Conservation (phyloP, 257 asterid genomes). For the Solanum infundibuliforme region DNA sequence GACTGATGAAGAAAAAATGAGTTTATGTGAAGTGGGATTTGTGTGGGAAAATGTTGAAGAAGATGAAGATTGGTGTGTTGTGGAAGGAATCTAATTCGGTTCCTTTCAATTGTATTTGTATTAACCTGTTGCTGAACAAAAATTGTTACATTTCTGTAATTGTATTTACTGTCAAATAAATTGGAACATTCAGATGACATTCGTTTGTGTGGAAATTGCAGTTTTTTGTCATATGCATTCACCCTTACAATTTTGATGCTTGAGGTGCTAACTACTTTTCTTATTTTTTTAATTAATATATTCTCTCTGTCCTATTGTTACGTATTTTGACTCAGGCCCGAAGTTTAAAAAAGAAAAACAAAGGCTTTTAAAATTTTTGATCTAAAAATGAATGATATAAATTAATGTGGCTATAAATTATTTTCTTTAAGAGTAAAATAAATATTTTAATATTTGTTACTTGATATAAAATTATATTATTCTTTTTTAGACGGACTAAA, state of each 20-base stretch:
- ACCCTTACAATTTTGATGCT: not conserved
- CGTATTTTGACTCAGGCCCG: no score
- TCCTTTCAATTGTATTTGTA: not conserved
- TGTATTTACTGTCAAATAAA: not conserved
- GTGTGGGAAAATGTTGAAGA: slow-evolving; percentile 31
- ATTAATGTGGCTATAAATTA: no score
- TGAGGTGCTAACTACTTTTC: not conserved
- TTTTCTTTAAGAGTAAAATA: no score
- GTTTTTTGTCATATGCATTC: not conserved
- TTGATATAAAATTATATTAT: no score
- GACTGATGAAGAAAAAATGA: slow-evolving; percentile 16
- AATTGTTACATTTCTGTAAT: not conserved
- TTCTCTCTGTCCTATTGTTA: no score
- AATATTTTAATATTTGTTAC: no score
- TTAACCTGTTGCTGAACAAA: not conserved
- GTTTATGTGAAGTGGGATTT: slow-evolving; percentile 30
- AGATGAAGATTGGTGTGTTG: slow-evolving; percentile 70
- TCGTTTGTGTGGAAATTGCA: not conserved
- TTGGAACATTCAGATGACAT: not conserved
- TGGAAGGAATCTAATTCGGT: slow-evolving; percentile 28
- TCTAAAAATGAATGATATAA: no score
- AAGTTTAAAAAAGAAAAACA: no score
- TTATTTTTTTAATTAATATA: not conserved
- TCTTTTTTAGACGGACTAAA: no score
- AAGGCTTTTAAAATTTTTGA: no score